Evolutionary conservation across 2,329 filamentous ascomycete species (phyloP), one percentile per base, ranked within the genome.

Genomic region (Macrophomina phaseolina): DNA sequence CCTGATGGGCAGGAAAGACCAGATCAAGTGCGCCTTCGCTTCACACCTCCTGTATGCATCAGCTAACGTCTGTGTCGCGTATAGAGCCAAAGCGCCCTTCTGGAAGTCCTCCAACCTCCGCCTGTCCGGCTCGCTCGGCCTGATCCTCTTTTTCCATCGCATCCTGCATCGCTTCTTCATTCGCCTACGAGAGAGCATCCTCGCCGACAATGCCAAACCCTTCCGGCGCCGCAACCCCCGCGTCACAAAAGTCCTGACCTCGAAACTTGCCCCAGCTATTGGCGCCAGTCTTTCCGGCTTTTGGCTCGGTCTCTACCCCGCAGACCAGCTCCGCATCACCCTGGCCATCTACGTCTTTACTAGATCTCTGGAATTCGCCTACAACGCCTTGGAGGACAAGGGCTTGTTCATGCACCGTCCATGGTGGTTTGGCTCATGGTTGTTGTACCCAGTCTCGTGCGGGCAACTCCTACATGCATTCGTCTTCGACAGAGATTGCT

Each of bases 151-250:
- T 51, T 87, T 97, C 68, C 95, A 99, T 77, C 89, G 95, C 36
- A 84, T 97, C 0, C 88, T 98, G 32, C 93, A 94, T 80, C 92
- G 94, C 67, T 97, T 98, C 83, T 91, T 98, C 73, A 87, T 87
- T 32, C 88, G 92, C 34, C 82, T 98, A 51, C 90, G 94, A 56
- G 84, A 86, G 1, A 92, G 93, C 70, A 84, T 99, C 4, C 87
- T 96, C 49, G 89, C 91, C 42, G 87, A 92, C n/a, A 87, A 92
- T 66, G 93, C 94, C 1, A 86, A 87, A 65, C 90, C 92, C 0
- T 97, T 98, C 79, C 87, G 93, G 14, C 83, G 85, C 67, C 90
- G 94, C 64, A 97, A 98, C 73, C 94, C 94, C 0, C 87, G 87
- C 18, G 87, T 93, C 12, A 86, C 91, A 0, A 84, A 83, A 23